These are phyloP conservation scores for Alternaria sp. DNA, from an alignment of 2,329 filamentous ascomycete genomes.

Conservation along the genomic window DNA sequence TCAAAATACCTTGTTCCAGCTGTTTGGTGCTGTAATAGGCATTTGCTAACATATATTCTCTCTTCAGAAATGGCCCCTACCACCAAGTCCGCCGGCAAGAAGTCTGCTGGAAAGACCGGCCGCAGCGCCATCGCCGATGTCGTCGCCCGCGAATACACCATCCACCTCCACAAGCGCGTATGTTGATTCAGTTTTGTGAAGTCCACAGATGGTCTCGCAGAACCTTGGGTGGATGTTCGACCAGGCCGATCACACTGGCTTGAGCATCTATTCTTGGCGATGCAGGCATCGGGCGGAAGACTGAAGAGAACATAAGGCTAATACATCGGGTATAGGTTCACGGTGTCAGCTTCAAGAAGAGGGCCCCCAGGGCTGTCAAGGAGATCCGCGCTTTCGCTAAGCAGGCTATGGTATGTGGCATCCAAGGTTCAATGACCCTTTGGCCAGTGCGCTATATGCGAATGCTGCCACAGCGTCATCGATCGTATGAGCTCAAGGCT, in stretches of 20 bases:
- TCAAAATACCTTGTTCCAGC: neutral
- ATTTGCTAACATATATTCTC: slow-evolving; percentile 26
- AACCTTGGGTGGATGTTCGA: slow-evolving; percentile 26
- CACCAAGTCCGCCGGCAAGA: slow-evolving; percentile 61
- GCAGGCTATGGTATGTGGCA: slow-evolving; percentile 87
- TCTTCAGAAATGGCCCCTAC: slow-evolving; percentile 53
- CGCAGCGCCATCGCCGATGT: slow-evolving; percentile 99
- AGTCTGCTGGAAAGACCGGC: slow-evolving; percentile 70
- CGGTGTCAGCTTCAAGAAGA: slow-evolving; percentile 99
- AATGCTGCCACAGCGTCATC: neutral
- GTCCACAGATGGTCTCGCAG: slow-evolving; percentile 67
- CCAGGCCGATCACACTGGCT: slow-evolving; percentile 34
- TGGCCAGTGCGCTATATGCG: neutral
- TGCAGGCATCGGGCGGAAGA: slow-evolving; percentile 71
- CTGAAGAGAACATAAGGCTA: slow-evolving; percentile 59
- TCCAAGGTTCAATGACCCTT: neutral
- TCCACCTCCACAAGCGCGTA: slow-evolving; percentile 99
- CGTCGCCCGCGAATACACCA: slow-evolving; percentile 99
- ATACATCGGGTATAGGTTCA: slow-evolving; percentile 77
- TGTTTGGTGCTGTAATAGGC: neutral
- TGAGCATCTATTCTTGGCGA: slow-evolving; percentile 15
- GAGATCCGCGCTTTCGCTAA: slow-evolving; percentile 96
- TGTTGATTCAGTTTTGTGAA: slow-evolving; percentile 77
- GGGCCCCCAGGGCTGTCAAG: slow-evolving; percentile 98
- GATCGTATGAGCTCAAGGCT: slow-evolving; percentile 12